Evolutionary conservation across 176 grass and related monocot species (phyloP).

Genomic region (Otatea glauca): DNA sequence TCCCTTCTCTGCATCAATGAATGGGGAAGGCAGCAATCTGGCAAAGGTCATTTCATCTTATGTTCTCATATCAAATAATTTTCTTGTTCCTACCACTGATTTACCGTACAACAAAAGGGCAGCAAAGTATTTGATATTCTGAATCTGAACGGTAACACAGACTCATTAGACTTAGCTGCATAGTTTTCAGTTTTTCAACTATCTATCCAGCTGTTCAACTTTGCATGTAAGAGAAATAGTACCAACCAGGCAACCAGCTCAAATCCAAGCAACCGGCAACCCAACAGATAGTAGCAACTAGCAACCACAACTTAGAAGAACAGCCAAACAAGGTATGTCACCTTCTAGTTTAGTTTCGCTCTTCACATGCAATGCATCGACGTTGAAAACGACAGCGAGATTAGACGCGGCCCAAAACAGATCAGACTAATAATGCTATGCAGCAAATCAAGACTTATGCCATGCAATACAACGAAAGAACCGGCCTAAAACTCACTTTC

Average conservation of each 20-base stretch:
- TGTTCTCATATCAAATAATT: not conserved
- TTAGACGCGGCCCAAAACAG: not conserved
- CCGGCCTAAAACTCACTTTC: slow-evolving; percentile 1
- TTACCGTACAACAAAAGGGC: not conserved
- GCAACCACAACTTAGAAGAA: slow-evolving; percentile 3
- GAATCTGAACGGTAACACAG: not conserved
- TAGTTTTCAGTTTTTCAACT: not conserved
- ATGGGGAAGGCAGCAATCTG: not conserved
- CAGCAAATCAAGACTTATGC: slow-evolving; percentile 7
- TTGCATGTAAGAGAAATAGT: slow-evolving; percentile 31
- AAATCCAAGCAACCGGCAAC: slow-evolving; percentile 18
- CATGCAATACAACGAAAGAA: slow-evolving; percentile 18
- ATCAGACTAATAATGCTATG: slow-evolving; percentile 15
- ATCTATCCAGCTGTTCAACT: slow-evolving; percentile 23
- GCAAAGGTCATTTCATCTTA: not conserved
- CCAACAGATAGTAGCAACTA: slow-evolving; percentile 16
- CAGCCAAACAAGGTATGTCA: not conserved
- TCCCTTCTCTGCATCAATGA: not conserved
- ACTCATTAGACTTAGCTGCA: not conserved
- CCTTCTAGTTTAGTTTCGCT: not conserved
- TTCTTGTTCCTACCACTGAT: not conserved
- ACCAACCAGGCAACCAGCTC: not conserved
- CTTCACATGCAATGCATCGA: not conserved
- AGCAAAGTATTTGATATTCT: not conserved
- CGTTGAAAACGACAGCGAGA: not conserved